Evolutionary conservation across 1,139 yeast genomes (phyloP), one percentile per base, ranked within the genome.

Genomic region (Geotrichum siamense): DNA sequence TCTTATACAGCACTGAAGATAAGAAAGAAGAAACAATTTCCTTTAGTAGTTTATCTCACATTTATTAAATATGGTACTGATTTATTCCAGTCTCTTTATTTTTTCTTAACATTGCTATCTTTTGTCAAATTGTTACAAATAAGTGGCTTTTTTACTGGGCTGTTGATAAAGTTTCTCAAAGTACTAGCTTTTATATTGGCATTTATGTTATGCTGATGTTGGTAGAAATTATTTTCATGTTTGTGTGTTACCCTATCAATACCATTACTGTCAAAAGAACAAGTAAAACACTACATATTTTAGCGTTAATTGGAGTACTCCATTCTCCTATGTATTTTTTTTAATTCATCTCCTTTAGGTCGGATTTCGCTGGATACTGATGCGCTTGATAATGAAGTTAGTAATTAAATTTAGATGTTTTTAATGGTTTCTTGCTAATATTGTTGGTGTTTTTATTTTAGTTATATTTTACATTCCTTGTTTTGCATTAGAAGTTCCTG

Each of bases 101-200:
- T 1, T 49, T 65, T 1, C 52, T 72, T 6, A 65, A 72, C 1
- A 52, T 79, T 5, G 61, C 78, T 3, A 74, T 86, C 0, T 84
- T 83, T 57, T 69, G 73, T 49, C 72, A 70, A 43, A 61, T 83
- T 32, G 82, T 84, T 58, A 71, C 83, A 29, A 82, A 82, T 55
- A 79, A 81, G 17, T 87, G 95, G 94, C 69, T 87, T 50, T 80
- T 94, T 0, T 87, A 76, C 62, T 87, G 96, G 96, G 72, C 82
- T 3, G 74, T 71, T 17, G 44, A 68, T 42, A 78, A 74, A 58
- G 85, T 81, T 55, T 61, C 60, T 12, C 64, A 72, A 41, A 52
- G 74, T 1, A 66, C 71, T 40, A 72, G 74, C 3, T 75, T 77
- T 53, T 87, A 86, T 60, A 82, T 84, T 65, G 95, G 86, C 1